These are phyloP conservation scores for Pisolithus tinctorius DNA, from an alignment of 768 basidiomycete genomes.

Conservation along the genomic window DNA sequence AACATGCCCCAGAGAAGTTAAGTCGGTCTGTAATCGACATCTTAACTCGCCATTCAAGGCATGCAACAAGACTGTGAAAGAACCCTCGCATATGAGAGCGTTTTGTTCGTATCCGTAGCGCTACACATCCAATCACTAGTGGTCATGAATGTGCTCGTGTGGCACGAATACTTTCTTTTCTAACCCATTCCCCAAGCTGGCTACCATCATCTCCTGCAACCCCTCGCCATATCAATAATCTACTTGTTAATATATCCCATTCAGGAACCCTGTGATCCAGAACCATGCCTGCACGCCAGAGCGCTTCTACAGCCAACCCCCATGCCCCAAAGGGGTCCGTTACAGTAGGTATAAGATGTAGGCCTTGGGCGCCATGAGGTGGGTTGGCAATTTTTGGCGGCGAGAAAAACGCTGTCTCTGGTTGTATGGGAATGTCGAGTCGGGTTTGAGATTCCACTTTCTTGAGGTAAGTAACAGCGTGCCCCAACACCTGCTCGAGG, in stretches of 20 bases:
- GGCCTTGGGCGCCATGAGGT: slow-evolving; percentile 28
- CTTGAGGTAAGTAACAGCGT: slow-evolving; percentile 22
- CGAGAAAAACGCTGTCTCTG: not conserved
- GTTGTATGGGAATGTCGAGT: not conserved
- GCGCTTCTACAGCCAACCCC: slow-evolving; percentile 45
- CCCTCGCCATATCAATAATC: slow-evolving; percentile 49
- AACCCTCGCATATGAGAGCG: too few relatives aligned
- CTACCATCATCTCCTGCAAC: slow-evolving; percentile 30
- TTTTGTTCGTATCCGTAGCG: not conserved
- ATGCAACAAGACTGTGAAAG: not conserved
- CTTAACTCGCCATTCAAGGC: slow-evolving; percentile 5
- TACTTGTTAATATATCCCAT: slow-evolving; percentile 48
- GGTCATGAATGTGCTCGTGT: not conserved
- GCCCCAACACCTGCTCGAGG: slow-evolving; percentile 27
- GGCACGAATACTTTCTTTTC: not conserved
- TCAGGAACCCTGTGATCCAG: slow-evolving; percentile 13
- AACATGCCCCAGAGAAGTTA: slow-evolving; percentile 19
- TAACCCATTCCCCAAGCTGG: slow-evolving; percentile 42
- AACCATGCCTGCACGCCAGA: slow-evolving; percentile 29
- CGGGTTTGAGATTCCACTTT: slow-evolving; percentile 18
- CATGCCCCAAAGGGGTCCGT: slow-evolving; percentile 33
- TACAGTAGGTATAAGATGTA: slow-evolving; percentile 29
- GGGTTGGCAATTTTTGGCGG: slow-evolving; percentile 14
- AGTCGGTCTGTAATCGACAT: slow-evolving; percentile 20
- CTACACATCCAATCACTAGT: not conserved